Percentiles rank a stretch among this genome's conserved stretches.
phyloP scores from a whole-genome alignment of 2,329 filamentous ascomycete species.

The Penicillium sp. region DNA sequence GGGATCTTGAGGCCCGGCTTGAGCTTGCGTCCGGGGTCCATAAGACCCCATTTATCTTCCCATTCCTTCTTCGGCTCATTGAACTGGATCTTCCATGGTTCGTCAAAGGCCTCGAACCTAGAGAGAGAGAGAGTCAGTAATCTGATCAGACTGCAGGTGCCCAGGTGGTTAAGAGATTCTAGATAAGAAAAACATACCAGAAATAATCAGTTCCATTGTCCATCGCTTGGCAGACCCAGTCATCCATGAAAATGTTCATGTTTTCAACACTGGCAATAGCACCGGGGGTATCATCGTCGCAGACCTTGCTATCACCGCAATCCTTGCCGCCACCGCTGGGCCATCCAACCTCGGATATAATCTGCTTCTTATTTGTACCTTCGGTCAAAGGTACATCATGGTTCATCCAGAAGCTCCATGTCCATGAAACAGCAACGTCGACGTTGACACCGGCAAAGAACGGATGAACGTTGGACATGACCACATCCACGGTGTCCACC shows the following conservation, averaged over 20 bases:
- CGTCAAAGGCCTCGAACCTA: slow-evolving; percentile 90
- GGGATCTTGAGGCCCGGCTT: slow-evolving; percentile 84
- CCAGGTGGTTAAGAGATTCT: neutral
- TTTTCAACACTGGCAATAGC: slow-evolving; percentile 75
- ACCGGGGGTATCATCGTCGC: slow-evolving; percentile 56
- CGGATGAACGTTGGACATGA: slow-evolving; percentile 97
- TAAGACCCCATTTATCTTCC: slow-evolving; percentile 94
- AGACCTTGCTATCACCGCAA: slow-evolving; percentile 63
- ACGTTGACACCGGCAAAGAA: slow-evolving; percentile 83
- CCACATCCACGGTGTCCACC: slow-evolving; percentile 70
- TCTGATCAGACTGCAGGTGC: neutral
- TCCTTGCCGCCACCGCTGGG: slow-evolving; percentile 76
- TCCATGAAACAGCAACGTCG: slow-evolving; percentile 72
- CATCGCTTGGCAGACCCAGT: slow-evolving; percentile 79
- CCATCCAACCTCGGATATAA: slow-evolving; percentile 93
- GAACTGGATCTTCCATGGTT: slow-evolving; percentile 85
- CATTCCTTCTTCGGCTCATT: slow-evolving; percentile 69
- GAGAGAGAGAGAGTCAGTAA: slow-evolving; percentile 14
- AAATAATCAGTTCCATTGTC: slow-evolving; percentile 87
- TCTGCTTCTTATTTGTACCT: slow-evolving; percentile 61
- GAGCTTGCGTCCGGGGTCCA: slow-evolving; percentile 80
- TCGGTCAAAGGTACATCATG: slow-evolving; percentile 67
- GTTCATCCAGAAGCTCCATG: slow-evolving; percentile 73
- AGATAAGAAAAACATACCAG: slow-evolving; percentile 58
- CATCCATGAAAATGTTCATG: slow-evolving; percentile 81